Evolutionary conservation across 805 yeast species (phyloP).

Genomic region (Hemisphaericaspora nanyangensis): DNA sequence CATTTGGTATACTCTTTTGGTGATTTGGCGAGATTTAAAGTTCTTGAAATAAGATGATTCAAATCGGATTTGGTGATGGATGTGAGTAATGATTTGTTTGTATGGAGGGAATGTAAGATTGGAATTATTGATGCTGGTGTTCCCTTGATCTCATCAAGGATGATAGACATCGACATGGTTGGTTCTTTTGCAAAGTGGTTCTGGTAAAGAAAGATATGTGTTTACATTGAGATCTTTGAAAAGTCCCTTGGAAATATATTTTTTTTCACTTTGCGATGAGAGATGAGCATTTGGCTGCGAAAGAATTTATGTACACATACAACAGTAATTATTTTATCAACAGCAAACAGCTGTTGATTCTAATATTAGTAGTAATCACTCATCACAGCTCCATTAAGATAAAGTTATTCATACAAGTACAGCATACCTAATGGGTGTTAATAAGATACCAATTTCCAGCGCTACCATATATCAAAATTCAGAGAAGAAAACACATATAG

Average conservation of each 20-base stretch:
- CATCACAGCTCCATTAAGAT: no score
- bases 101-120: conserved; percentile 26
- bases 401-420: no score
- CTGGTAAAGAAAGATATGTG: neutral
- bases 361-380: no score
- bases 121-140: conserved; percentile 27
- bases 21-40: conserved; percentile 26
- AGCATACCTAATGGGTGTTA: no score
- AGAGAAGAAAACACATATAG: no score
- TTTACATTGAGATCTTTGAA: no score
- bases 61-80: conserved; percentile 48
- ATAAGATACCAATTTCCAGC: no score
- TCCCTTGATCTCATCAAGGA: conserved; percentile 24
- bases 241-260: neutral
- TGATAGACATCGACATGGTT: conserved; percentile 20
- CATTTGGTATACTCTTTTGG: conserved; percentile 43
- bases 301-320: no score
- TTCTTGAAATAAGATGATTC: conserved; percentile 45
- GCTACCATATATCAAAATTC: no score
- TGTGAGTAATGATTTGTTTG: conserved; percentile 27
- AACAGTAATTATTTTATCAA: no score
- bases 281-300: conserved; percentile 1
- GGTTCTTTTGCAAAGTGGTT: neutral
- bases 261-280: conserved; percentile 8
- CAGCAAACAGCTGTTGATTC: no score